These are phyloP conservation scores for Hemisphaericaspora nanyangensis DNA, from an alignment of 805 yeast genomes.

Conservation along the genomic window DNA sequence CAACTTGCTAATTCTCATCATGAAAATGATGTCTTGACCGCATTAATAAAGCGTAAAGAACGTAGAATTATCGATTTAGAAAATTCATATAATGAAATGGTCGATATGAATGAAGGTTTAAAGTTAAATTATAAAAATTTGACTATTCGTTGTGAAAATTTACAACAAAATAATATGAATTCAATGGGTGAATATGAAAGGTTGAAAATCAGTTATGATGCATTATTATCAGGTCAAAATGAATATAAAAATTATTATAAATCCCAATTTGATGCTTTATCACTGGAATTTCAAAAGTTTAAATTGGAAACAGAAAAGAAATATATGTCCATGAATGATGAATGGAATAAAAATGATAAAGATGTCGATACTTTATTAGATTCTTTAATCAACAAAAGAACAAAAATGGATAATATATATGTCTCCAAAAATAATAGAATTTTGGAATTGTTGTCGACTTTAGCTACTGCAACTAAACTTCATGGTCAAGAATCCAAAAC, in stretches of 20 bases:
- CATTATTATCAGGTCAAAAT: conserved; percentile 47
- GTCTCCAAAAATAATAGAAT: conserved; percentile 44
- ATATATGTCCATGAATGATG: conserved; percentile 31
- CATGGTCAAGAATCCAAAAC: conserved; percentile 48
- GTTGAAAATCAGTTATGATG: conserved; percentile 56
- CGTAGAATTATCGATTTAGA: conserved; percentile 67
- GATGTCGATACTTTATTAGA: conserved; percentile 49
- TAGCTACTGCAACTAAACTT: conserved; percentile 42
- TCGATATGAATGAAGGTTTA: conserved; percentile 44
- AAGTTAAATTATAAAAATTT: conserved; percentile 48
- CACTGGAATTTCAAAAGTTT: conserved; percentile 32
- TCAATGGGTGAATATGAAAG: conserved; percentile 52
- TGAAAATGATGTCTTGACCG: conserved; percentile 71
- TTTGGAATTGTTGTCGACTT: conserved; percentile 37
- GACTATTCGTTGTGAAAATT: conserved; percentile 44
- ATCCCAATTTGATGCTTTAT: conserved; percentile 38
- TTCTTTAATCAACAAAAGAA: conserved; percentile 43
- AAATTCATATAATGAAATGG: conserved; percentile 46
- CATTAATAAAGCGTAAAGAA: conserved; percentile 66
- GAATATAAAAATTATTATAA: conserved; percentile 50
- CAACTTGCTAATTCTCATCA: conserved; percentile 69
- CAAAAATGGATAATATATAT: conserved; percentile 47
- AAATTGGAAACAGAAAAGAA: conserved; percentile 31
- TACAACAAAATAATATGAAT: conserved; percentile 43
- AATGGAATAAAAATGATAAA: conserved; percentile 43